Evolutionary conservation across 2,329 filamentous ascomycete genomes (phyloP).

Genomic region (Clonostachys chloroleuca): DNA sequence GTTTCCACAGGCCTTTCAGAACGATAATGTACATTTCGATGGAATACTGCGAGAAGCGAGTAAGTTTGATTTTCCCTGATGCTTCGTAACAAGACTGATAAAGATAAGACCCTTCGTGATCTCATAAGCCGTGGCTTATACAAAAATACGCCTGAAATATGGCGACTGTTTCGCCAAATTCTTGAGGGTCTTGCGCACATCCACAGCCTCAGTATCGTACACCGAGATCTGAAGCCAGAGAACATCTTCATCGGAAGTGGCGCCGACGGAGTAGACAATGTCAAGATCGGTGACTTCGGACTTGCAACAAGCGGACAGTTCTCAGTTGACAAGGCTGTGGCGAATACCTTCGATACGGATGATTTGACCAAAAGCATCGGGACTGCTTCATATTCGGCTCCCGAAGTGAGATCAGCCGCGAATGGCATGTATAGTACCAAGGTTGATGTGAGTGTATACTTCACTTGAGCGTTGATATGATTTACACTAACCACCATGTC

Average conservation of each 20-base stretch:
- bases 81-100: slow-evolving; percentile 1
- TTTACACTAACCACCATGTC: slow-evolving; percentile 7
- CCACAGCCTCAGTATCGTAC: slow-evolving; percentile 86
- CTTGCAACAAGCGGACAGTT: slow-evolving; percentile 86
- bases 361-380: slow-evolving; percentile 70
- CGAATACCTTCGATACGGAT: slow-evolving; percentile 36
- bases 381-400: slow-evolving; percentile 89
- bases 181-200: slow-evolving; percentile 88
- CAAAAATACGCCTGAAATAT: slow-evolving; percentile 72
- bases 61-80: slow-evolving; percentile 28
- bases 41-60: slow-evolving; percentile 94
- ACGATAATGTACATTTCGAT: slow-evolving; percentile 95
- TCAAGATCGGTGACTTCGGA: slow-evolving; percentile 96
- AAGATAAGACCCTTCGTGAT: slow-evolving; percentile 69
- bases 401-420: slow-evolving; percentile 76
- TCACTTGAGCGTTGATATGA: no score
- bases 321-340: slow-evolving; percentile 49
- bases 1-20: slow-evolving; percentile 49
- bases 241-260: slow-evolving; percentile 82
- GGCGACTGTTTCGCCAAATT: slow-evolving; percentile 88
- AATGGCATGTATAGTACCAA: slow-evolving; percentile 83
- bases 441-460: slow-evolving; percentile 64
- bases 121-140: slow-evolving; percentile 73
- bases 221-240: slow-evolving; percentile 93
- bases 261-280: slow-evolving; percentile 74